Conservation (phyloP, 1,139 yeast genomes). For the Kazachstania sp. region DNA sequence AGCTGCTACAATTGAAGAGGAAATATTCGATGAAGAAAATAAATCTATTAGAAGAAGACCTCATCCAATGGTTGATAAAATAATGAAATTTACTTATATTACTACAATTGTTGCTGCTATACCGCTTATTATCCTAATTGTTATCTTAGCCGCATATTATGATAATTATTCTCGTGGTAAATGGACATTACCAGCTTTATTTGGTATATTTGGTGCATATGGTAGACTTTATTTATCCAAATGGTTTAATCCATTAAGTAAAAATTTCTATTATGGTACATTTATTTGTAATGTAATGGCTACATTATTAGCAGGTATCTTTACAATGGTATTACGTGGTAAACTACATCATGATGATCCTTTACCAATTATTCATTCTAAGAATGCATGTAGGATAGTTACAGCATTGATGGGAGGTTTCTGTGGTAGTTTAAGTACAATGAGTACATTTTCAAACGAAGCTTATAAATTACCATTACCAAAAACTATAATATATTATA, state of each 20-base stretch:
- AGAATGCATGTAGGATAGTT: slow-evolving; percentile 44
- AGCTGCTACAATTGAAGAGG: slow-evolving; percentile 1
- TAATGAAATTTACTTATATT: slow-evolving; percentile 8
- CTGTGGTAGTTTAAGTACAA: slow-evolving; percentile 71
- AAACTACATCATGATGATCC: slow-evolving; percentile 14
- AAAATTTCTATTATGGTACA: slow-evolving; percentile 65
- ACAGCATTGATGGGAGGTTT: slow-evolving; percentile 59
- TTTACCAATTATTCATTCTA: slow-evolving; percentile 30
- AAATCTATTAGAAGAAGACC: neutral
- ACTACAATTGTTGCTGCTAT: slow-evolving; percentile 11
- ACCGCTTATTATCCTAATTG: slow-evolving; percentile 21
- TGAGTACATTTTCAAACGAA: slow-evolving; percentile 70
- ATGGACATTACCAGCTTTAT: slow-evolving; percentile 28
- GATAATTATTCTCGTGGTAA: slow-evolving; percentile 20
- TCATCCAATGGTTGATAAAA: slow-evolving; percentile 4
- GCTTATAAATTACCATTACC: slow-evolving; percentile 32
- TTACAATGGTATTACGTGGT: slow-evolving; percentile 48
- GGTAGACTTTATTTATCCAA: slow-evolving; percentile 48
- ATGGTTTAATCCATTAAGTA: slow-evolving; percentile 36
- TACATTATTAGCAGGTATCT: slow-evolving; percentile 45
- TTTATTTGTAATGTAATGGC: slow-evolving; percentile 59
- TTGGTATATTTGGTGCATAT: slow-evolving; percentile 30
- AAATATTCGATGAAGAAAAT: slow-evolving; percentile 1
- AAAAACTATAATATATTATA: slow-evolving; percentile 17
- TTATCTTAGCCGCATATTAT: slow-evolving; percentile 26